Conservation (phyloP, 2,329 filamentous ascomycete genomes). For the Fusarium globosum region DNA sequence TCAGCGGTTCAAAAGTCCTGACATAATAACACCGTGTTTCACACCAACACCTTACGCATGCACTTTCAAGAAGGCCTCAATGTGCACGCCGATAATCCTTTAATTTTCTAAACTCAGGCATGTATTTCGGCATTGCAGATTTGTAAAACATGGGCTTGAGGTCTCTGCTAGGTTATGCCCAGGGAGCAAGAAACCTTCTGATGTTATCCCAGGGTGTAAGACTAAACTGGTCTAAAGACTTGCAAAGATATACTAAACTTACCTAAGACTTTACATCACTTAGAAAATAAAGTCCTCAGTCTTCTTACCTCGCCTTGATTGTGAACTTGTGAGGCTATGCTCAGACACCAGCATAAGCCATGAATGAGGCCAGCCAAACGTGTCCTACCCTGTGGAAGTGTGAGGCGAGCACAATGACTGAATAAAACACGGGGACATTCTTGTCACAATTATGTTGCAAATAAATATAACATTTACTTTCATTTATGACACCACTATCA, state of each 20-base stretch:
- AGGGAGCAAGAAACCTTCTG: background rate
- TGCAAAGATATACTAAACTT: background rate
- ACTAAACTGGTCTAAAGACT: background rate
- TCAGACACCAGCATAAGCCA: background rate
- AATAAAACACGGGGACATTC: background rate
- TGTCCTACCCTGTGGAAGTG: conserved; percentile 4
- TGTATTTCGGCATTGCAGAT: background rate
- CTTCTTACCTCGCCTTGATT: background rate
- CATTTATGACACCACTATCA: background rate
- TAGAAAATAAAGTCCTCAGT: background rate
- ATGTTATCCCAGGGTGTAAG: background rate
- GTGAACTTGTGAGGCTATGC: conserved; percentile 1
- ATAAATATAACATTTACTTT: background rate
- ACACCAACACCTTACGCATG: background rate
- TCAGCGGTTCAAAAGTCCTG: background rate
- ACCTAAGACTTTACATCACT: background rate
- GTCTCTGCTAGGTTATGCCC: background rate
- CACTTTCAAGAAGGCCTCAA: background rate
- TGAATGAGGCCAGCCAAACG: conserved; percentile 3
- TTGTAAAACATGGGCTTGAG: background rate
- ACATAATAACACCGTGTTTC: background rate
- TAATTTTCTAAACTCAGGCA: too few species aligned
- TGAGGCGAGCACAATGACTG: background rate
- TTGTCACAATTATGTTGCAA: background rate
- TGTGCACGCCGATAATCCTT: too few species aligned